Evolutionary conservation across 208 protist genomes (phyloP), one percentile per base, ranked within the genome.

Genomic region (Angomonas desouzai): DNA sequence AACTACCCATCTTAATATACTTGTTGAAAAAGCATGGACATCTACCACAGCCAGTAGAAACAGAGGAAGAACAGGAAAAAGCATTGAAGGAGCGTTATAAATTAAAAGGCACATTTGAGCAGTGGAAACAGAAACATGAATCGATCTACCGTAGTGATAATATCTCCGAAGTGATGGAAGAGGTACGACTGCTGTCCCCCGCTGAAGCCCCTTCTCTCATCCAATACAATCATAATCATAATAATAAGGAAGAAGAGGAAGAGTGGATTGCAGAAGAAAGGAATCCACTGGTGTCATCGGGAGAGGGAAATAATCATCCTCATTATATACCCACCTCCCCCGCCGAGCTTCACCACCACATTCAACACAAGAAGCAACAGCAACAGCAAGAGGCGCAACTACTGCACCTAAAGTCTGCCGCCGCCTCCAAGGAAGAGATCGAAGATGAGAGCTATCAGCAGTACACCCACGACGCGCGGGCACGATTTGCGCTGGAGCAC

Each of bases 11-110:
- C 13, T 70, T 94, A 58, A 48, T 77, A 32, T 73, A 90, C 56
- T 49, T 94, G 10, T 70, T 94, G 23, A 71, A 76, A 13, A 86
- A 85, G 58, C 83, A 89, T 33, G 74, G 78, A 0, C 80, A 90
- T 66, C 62, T 70, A 25, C 76, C 83, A 29, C 20, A 30, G 34
- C 48, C 62, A 2, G 74, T 83, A 4, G 55, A 76, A 25, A 87
- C 77, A 29, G 87, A 93, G 57, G 61, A 68, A 22, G 79, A 64
- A 9, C 82, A 83, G 62, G 28, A 68, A 2, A 47, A 60, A 20
- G 73, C 73, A 30, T 74, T 88, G 61, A 72, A 65, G 16, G 28
- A 70, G 29, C 76, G 76, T 38, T 70, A 72, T 55, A 69, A 79
- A 27, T 72, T 89, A 0, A 68, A 72, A 2, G 77, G 79, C n/a